Evolutionary conservation across 2,329 filamentous ascomycete genomes (phyloP), one percentile per base, ranked within the genome.

Genomic region (Aurifilum marmelostoma): DNA sequence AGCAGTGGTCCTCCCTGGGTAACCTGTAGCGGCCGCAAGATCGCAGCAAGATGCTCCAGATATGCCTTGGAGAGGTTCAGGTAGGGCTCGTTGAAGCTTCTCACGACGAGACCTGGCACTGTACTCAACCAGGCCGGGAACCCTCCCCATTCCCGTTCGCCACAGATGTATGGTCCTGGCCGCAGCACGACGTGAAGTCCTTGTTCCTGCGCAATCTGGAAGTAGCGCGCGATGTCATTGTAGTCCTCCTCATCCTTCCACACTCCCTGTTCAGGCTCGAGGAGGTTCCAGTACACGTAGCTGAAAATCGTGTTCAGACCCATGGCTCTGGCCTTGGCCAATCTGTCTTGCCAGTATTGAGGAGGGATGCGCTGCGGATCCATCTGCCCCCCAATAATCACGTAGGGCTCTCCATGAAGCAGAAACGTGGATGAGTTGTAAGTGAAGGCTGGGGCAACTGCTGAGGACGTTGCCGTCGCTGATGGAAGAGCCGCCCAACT

Each of bases 201-300:
- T 65, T 82, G 78, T 62, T 85, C 81, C 62, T 85, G 80, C 1
- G 83, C 83, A 16, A 82, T 76, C 11, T 76, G 76, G 74, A 86
- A 83, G 73, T 84, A 86, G 14, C 75, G 75, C 1, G 82, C 82
- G 61, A 87, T 79, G 63, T 87, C 80, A 65, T 86, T 85, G 18
- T 78, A 77, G 5, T 74, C 77, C 4, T 75, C 77, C 3, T 74
- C 77, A 39, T 76, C 72, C 41, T 47, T 62, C 80, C 82, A 85
- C 16, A 63, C 62, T 0, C 81, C 83, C 9, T 73, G 79, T 0
- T 69, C 71, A 4, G 81, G 81, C 73, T 85, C 82, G 1, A 85
- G 74, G 3, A 83, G 72, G 72, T 86, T 82, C 84, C 84, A 86
- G 73, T 81, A 85, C 5, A 85, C 75, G 72, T 85, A 86, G 54